These are phyloP conservation scores for Calophaca sinica DNA, from an alignment of 306 rosid genomes.

Conservation along the genomic window DNA sequence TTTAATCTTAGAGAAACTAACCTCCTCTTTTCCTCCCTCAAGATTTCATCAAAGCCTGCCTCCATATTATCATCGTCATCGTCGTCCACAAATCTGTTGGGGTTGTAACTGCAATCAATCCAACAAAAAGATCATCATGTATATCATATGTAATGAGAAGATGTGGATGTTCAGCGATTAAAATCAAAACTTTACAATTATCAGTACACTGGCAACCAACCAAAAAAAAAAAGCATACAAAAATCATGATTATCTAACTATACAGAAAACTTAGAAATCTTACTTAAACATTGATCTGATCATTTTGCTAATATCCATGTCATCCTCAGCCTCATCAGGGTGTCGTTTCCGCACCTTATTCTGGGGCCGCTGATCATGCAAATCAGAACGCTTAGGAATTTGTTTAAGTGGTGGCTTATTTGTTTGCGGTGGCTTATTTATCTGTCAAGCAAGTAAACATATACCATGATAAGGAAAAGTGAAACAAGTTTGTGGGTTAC, in stretches of 20 bases:
- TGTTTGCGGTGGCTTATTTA: conserved; percentile 51
- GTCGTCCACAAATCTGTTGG: conserved; percentile 48
- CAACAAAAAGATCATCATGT: conserved; percentile 37
- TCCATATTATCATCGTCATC: conserved; percentile 84
- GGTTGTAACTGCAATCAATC: conserved; percentile 67
- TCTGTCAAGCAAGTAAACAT: conserved; percentile 52
- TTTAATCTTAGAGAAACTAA: conserved; percentile 41
- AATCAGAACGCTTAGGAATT: conserved; percentile 46
- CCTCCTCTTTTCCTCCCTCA: conserved; percentile 82
- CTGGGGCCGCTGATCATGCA: conserved; percentile 65
- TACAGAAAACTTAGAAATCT: conserved; percentile 30
- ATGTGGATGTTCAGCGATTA: not conserved
- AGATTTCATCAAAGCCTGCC: conserved; percentile 77
- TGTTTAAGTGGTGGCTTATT: conserved; percentile 54
- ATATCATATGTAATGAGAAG: not conserved
- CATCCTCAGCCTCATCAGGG: conserved; percentile 58
- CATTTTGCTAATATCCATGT: conserved; percentile 48
- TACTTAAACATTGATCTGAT: conserved; percentile 79
- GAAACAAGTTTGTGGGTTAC: not conserved
- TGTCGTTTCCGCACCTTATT: conserved; percentile 57
- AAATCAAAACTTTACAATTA: not conserved
- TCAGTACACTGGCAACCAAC: not conserved
- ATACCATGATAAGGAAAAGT: conserved; percentile 9
- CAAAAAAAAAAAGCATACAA: not conserved
- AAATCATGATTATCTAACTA: conserved; percentile 24